Conservation (phyloP, 257 asterid genomes). For the Solanum rostratum region DNA sequence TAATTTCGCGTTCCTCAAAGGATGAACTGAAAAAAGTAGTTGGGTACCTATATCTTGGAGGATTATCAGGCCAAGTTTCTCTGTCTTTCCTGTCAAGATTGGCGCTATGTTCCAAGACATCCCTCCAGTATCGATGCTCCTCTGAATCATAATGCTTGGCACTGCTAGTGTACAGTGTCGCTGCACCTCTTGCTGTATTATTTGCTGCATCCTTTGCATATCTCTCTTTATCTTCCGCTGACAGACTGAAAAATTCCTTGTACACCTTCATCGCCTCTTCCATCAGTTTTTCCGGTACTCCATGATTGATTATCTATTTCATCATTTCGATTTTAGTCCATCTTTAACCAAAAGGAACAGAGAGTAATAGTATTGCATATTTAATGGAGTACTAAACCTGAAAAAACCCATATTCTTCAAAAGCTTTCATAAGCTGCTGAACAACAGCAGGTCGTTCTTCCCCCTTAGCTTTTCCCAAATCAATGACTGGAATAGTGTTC, state of each 20-base stretch:
- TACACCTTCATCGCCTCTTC: neutral
- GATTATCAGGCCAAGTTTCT: neutral
- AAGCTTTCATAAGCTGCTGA: neutral
- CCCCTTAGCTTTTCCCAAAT: neutral
- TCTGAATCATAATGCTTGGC: neutral
- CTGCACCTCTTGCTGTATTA: neutral
- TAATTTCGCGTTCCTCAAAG: too few species aligned
- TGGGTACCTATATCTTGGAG: neutral
- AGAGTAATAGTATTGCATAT: neutral
- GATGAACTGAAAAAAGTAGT: neutral
- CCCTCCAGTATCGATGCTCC: neutral
- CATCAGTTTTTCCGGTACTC: conserved; percentile 1
- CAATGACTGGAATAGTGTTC: neutral
- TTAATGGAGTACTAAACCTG: neutral
- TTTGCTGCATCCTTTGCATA: neutral
- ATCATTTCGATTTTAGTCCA: neutral
- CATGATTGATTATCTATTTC: conserved; percentile 1
- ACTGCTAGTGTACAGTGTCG: neutral
- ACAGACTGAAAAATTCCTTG: neutral
- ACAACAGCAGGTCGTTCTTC: neutral
- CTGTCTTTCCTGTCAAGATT: neutral
- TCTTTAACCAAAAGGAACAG: neutral
- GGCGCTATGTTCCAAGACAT: neutral
- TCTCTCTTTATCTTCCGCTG: neutral
- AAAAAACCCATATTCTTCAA: neutral